Evolutionary conservation across 2,329 filamentous ascomycete genomes (phyloP), one percentile per base, ranked within the genome.

Genomic region (Ophiostoma montium): DNA sequence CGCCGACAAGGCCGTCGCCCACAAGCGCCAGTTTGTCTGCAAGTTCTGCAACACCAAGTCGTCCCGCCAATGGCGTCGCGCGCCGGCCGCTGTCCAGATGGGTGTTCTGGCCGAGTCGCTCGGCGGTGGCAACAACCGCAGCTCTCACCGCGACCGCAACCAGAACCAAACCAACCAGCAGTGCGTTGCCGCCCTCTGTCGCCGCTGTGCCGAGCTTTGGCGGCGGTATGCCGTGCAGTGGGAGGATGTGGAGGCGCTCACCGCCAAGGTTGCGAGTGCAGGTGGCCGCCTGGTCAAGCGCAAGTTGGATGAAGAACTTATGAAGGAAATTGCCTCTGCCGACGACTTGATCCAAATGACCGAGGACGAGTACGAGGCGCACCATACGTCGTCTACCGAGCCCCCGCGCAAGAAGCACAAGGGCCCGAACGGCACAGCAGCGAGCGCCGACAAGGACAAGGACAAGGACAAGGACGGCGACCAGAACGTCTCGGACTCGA

Each of bases 191-290:
- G 89, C 90, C 3, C 74, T 98, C 5, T 98, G 92, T 62, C 76
- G 88, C 51, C 80, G 90, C 52, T 98, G 92, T 61, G 89, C 89
- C 23, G 82, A 92, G 59, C 70, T 98, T 9, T 98, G 92, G 92
- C 82, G 92, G 46, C 86, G 90, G 55, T 98, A 98, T 64, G 90
- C 84, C 15, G 87, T 98, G 53, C 86, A 94, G 56, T 98, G 87
- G 80, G 92, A 96, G 64, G 86, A 94, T 56, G 76, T 88, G 13
- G 92, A 96, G 38, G 90, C 96, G 58, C 77, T 95, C 35, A 78
- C 82, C 35, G 94, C 89, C 68, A 94, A 95, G 67, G 80, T 94
- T 38, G 78, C 82, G 1, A 79, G 84, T 55, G 78, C 81, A 42
- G 86, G 87, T 39, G 84, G 85, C 42, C 82, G 86, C 57, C 83